Evolutionary conservation across 352 stramenopile genomes (phyloP).

Genomic region (Pythium phragmiticola): DNA sequence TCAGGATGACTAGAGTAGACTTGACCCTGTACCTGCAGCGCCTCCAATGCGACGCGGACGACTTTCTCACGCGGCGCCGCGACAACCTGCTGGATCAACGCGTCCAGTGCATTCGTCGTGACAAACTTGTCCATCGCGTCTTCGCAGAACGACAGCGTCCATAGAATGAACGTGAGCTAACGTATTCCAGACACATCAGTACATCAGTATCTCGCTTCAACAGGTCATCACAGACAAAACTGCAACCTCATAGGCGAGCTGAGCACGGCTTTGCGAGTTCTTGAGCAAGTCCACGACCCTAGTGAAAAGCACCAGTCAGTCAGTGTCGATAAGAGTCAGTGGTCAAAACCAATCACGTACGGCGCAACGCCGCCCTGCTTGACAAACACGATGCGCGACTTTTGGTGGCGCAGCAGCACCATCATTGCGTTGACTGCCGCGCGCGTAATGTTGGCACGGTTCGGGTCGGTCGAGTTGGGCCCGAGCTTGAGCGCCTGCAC

Average conservation of each 20-base stretch:
- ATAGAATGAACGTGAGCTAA: constrained; percentile 96
- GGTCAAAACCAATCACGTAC: constrained; percentile 40
- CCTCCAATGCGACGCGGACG: constrained; percentile 93
- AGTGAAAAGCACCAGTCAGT: constrained; percentile 1
- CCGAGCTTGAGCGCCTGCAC: constrained; percentile 74
- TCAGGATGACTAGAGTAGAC: background rate
- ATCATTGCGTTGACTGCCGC: constrained; percentile 91
- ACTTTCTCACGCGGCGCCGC: constrained; percentile 97
- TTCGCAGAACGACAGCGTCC: constrained; percentile 93
- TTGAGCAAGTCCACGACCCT: constrained; percentile 75
- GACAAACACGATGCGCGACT: constrained; percentile 89
- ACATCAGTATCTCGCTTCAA: no score
- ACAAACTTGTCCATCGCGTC: constrained; percentile 83
- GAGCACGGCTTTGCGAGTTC: constrained; percentile 82
- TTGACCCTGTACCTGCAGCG: constrained; percentile 67
- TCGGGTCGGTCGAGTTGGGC: constrained; percentile 60
- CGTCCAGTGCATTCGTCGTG: constrained; percentile 57
- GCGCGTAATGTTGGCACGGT: constrained; percentile 68
- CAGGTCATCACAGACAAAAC: background rate
- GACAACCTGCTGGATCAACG: constrained; percentile 81
- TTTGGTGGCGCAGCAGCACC: constrained; percentile 88
- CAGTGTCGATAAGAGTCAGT: background rate
- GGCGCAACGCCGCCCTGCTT: constrained; percentile 89
- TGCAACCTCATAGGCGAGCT: constrained; percentile 93
- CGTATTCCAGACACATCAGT: background rate